Conservation (phyloP, 306 rosid genomes). For the Acacia melanoxylon region DNA sequence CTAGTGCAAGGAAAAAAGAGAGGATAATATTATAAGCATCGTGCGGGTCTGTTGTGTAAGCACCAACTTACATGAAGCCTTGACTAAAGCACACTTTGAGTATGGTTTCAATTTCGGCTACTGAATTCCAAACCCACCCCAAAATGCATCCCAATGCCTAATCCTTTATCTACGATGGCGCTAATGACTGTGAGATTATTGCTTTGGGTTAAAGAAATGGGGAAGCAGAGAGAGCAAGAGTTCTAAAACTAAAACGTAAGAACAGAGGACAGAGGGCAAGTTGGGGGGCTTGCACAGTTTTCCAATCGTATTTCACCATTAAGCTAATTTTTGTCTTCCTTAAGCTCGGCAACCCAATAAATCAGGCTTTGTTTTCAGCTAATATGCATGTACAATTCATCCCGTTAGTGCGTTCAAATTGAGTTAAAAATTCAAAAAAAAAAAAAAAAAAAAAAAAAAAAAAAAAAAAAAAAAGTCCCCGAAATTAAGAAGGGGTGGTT, state of each 20-base stretch:
- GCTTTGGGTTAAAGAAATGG: neutral
- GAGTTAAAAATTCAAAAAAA: neutral
- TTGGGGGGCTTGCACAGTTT: neutral
- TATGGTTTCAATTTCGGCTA: too few relatives aligned
- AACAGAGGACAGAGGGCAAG: neutral
- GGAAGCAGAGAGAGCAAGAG: neutral
- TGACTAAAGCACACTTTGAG: too few relatives aligned
- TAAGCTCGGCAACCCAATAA: neutral
- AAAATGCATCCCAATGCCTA: too few relatives aligned
- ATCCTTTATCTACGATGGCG: too few relatives aligned
- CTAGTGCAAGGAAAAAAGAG: too few relatives aligned
- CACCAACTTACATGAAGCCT: too few relatives aligned
- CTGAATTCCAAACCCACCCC: too few relatives aligned
- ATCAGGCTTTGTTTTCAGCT: neutral
- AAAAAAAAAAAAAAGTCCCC: too few relatives aligned
- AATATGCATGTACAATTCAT: neutral
- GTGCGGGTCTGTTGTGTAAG: too few relatives aligned
- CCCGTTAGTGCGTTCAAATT: neutral
- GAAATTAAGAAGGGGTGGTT: too few relatives aligned
- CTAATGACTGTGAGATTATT: slow-evolving; percentile 19
- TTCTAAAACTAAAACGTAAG: neutral
- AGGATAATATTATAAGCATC: too few relatives aligned
- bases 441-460: too few relatives aligned
- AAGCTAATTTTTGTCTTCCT: neutral
- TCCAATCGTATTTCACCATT: neutral